A percentile compares a stretch with the other conserved stretches of the same genome.
Conservation (phyloP, 768 basidiomycete species). For the Phaeotremella fagi region DNA sequence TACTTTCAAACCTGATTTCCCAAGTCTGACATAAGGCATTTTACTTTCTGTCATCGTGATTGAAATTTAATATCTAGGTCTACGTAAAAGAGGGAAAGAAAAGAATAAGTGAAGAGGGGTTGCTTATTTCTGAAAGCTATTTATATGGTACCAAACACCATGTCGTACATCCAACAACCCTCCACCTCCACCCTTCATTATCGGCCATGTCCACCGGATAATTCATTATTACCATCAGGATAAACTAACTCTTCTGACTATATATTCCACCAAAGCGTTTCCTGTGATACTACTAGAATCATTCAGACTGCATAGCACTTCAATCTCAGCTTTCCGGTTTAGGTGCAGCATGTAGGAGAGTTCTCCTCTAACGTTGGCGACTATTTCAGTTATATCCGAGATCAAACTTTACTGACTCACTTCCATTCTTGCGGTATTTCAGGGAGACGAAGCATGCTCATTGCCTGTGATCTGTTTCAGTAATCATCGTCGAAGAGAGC, state of each 20-base stretch:
- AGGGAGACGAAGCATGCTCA: conserved; percentile 25
- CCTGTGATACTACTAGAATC: too few relatives aligned
- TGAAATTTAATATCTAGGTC: neutral
- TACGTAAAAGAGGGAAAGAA: neutral
- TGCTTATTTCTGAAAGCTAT: too few relatives aligned
- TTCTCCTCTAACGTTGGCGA: conserved; percentile 59
- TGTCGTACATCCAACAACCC: neutral
- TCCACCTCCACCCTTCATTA: neutral
- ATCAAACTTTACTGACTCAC: conserved; percentile 17
- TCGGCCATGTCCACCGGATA: neutral
- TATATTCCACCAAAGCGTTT: too few relatives aligned
- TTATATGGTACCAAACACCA: too few relatives aligned
- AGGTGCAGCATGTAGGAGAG: conserved; percentile 71
- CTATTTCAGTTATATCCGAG: neutral
- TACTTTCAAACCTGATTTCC: conserved; percentile 62
- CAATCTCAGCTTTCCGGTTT: conserved; percentile 90
- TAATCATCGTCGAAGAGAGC: neutral
- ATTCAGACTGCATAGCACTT: conserved; percentile 47
- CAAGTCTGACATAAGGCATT: conserved; percentile 46
- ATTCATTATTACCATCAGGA: neutral
- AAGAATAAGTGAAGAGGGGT: neutral
- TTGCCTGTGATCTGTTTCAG: conserved; percentile 17
- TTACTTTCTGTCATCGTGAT: neutral
- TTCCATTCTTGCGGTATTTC: conserved; percentile 29
- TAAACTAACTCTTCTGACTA: too few relatives aligned